Percentiles rank a stretch among this genome's conserved stretches.
Evolutionary conservation across 176 grass and related monocot genomes (phyloP).

Genomic region (Rhynchospora tenuis): DNA sequence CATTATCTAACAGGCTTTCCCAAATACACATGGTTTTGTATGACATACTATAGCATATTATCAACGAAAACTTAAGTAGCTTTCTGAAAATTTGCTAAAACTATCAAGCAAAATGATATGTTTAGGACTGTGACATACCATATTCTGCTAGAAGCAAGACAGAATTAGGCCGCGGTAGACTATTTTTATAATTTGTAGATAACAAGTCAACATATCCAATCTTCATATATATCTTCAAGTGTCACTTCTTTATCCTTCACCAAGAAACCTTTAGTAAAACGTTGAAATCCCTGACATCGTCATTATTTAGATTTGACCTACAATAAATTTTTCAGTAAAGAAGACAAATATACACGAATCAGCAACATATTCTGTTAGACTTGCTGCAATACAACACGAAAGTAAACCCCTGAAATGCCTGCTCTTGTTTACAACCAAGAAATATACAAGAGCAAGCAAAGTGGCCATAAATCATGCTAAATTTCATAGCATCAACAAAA

Average conservation of each 20-base stretch:
- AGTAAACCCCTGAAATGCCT: not conserved
- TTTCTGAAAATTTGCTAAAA: not conserved
- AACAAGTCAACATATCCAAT: constrained; percentile 25
- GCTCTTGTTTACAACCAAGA: not conserved
- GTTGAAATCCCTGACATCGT: not conserved
- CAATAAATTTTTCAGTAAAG: not conserved
- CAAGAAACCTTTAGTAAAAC: not conserved
- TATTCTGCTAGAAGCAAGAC: constrained; percentile 15
- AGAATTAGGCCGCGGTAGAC: constrained; percentile 10
- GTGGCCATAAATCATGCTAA: not conserved
- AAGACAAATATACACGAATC: not conserved
- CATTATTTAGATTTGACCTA: not conserved
- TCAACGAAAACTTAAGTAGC: not conserved
- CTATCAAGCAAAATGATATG: not conserved
- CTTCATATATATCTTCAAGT: constrained; percentile 28
- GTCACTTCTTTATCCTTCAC: not conserved
- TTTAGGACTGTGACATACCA: constrained; percentile 28
- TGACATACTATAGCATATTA: not conserved
- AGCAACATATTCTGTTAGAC: not conserved
- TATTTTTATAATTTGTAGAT: constrained; percentile 10
- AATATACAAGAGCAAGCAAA: not conserved
- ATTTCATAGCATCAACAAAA: not conserved
- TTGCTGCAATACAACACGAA: not conserved
- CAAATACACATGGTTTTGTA: not conserved
- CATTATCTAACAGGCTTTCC: not conserved